A percentile compares a stretch with the other conserved stretches of the same genome.
Conservation (phyloP, 805 yeast genomes). For the Myxozyma vanderwaltii region DNA sequence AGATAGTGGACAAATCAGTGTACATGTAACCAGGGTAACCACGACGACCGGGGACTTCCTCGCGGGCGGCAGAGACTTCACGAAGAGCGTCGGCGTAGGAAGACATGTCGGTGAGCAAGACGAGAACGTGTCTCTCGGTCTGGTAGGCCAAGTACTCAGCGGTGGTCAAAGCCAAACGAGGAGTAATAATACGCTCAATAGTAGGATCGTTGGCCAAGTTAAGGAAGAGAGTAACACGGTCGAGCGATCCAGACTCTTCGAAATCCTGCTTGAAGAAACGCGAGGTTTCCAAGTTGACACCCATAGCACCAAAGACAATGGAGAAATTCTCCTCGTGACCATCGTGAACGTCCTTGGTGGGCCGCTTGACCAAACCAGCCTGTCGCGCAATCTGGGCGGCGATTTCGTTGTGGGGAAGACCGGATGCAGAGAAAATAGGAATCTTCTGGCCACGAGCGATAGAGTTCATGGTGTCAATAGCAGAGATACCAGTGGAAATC, state of each 20-base stretch:
- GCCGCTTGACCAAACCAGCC: constrained; percentile 93
- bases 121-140: constrained; percentile 98
- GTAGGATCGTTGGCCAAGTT: constrained; percentile 99
- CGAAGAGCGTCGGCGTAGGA: constrained; percentile 99
- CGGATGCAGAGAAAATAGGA: constrained; percentile 98
- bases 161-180: constrained; percentile 97
- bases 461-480: constrained; percentile 98
- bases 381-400: constrained; percentile 99
- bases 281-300: constrained; percentile 97
- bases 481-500: constrained; percentile 98
- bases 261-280: constrained; percentile 98
- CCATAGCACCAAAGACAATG: constrained; percentile 99
- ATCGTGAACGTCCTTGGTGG: constrained; percentile 98
- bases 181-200: constrained; percentile 98
- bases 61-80: constrained; percentile 99
- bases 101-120: constrained; percentile 98
- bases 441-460: constrained; percentile 99
- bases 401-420: constrained; percentile 98
- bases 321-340: constrained; percentile 99
- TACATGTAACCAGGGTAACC: constrained; percentile 99
- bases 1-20: constrained; percentile 97
- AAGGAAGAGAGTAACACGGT: constrained; percentile 94
- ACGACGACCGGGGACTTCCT: constrained; percentile 99
- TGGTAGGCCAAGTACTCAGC: constrained; percentile 99
- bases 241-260: constrained; percentile 98